Evolutionary conservation across 176 grass and related monocot species (phyloP), one percentile per base, ranked within the genome.

Genomic region (Panicum miliaceum): DNA sequence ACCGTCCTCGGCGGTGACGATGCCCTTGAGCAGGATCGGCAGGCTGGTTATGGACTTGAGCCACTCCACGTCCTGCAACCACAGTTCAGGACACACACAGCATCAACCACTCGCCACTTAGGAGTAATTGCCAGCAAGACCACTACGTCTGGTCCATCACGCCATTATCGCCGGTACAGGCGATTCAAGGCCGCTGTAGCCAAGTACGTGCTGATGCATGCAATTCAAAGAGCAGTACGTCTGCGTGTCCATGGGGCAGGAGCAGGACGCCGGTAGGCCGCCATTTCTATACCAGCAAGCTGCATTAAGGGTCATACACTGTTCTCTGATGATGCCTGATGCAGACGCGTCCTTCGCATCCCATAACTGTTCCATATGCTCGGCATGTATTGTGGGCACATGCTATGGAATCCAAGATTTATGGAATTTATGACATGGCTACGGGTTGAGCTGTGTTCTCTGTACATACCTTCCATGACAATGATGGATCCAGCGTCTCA

Each of bases 1-100:
- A 97, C 92, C 94, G 77, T 97, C 94, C 85, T 97, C 94, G 18
- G 80, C 89, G 0, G 94, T 97, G 57, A 94, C 29, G 26, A 94
- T 92, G 81, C 94, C 94, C 84, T 97, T 97, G 42, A 97, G 50
- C 13, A 97, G 42, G 78, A 97, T 87, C 5, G 94, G 92, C 85
- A 97, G 80, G 63, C 80, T 89, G 66, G 94, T 94, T 47, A 97
- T 94, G 53, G 87, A 90, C 84, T 89, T 94, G 29, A 94, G 78
- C 94, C 91, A 97, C 79, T 92, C 82, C 71, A 97, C 78, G 43
- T 97, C 94, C 91, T 97, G 70, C 32, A 87, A 11, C 3, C 13
- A 38, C 51, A 37, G 50, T 50, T 38, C 43, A 65, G 43, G 5
- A 35, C 34, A 81, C 13, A 8, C 45, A 32, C 27, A 79, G 6